Base-by-base conservation (phyloP, 306 rosid species). In the Dicorynia guianensis region DNA sequence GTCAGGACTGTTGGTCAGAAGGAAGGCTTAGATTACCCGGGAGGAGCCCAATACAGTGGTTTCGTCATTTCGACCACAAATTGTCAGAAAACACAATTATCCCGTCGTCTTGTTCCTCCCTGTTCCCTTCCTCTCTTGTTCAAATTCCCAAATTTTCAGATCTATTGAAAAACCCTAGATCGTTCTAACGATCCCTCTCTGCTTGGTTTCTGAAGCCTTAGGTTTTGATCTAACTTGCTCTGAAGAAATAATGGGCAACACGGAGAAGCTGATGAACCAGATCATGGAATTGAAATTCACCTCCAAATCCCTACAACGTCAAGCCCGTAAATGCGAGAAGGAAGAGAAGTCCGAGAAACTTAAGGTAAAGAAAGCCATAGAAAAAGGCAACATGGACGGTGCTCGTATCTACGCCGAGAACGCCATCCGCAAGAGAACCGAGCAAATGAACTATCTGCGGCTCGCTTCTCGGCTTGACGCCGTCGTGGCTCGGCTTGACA, bases 281-380 rank as follows among this genome's bases (percentile, higher is more conserved):
- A 93, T 93, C 85, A 93, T 93, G 98, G 98, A 93, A 61, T 72
- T 93, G 81, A 93, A 93, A 74, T 93, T 93, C 83, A 93, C 98
- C 2, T 79, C 98, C 50, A 89, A 87, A 12, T 89, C 94, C 14
- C 91, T 89, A 30, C 94, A 87, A 75, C 91, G 94, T 40, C 94
- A 85, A 64, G 6, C 90, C 35, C 77, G 86, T 3, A 89, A 89
- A 64, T 89, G 94, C 83, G 94, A 87, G 86, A 89, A 87, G 78
- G 94, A 89, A 15, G 94, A 89, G 87, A 89, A 89, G 15, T 69
- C 94, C 36, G 91, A 89, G 84, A 89, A 87, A 82, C 69, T 89
- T 4, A 89, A 89, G 81, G 80, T 89, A 85, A 89, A 89, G 87
- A 89, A 89, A 33, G 92, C 95, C 11, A 87, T 89, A 84, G 95